Base-by-base conservation (phyloP, 2,329 filamentous ascomycete genomes). In the Aspergillus fructus region DNA sequence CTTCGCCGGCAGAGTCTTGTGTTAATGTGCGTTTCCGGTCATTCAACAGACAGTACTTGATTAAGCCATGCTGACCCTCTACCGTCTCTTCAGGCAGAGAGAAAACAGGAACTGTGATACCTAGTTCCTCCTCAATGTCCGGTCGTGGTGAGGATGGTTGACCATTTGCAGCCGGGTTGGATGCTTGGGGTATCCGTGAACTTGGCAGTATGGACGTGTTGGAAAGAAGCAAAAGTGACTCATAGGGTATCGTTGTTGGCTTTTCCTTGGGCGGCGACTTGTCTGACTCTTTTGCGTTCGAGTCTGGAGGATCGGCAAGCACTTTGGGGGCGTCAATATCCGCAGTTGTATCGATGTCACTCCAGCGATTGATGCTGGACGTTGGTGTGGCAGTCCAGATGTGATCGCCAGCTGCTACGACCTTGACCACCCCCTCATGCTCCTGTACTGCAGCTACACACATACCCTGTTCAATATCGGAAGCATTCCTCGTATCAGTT, bases 391-490 rank as follows among this genome's bases (percentile, higher is more conserved):
- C 90, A 0, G 91, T 94, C 93, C 93, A 97, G 50, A 97, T 84
- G 69, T 89, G 88, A 66, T 90, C 89, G 27, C 87, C 88, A 7
- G 87, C 86, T 21, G 79, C 77, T 37, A 85, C 77, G 4, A 87
- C 76, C 58, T 85, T 85, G 68, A 83, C 69, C 12, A 81, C 78
- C 9, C 79, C 92, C 63, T 92, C 90, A 66, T 96, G 90, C 74
- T 99, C 94, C 71, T 97, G 91, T 51, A 91, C 90, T 5, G 96
- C 81, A n/a, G 93, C 93, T 13, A 97, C 82, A 13, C 91, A 96
- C 7, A 96, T 78, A 1, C 93, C 94, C 66, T 96, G 90, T 67
- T 97, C 93, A 74, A 93, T 83, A 62, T 92, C 89, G 19, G 84
- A 82, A 27, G 87, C 81, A 56, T 87, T 85, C 62, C 93, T 85